Evolutionary conservation across 129 eudicot species (phyloP).

Genomic region (Lonicera japonica): DNA sequence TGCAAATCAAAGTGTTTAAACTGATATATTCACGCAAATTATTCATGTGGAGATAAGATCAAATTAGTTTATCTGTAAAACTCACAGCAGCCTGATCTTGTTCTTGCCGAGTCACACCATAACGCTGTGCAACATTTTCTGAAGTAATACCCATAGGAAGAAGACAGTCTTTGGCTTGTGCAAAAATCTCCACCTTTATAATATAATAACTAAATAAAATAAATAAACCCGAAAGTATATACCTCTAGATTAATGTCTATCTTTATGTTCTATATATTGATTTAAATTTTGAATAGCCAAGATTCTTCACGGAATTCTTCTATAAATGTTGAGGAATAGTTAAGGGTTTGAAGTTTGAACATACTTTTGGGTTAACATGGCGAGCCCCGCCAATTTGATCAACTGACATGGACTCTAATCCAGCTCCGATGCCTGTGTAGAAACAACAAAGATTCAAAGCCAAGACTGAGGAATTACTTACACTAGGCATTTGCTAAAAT

Average conservation of each 20-base stretch:
- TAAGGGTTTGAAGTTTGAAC: constrained; percentile 1
- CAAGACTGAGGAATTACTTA: neutral
- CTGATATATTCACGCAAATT: neutral
- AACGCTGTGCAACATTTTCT: constrained; percentile 61
- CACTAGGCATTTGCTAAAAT: neutral
- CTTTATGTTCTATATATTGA: too few relatives aligned
- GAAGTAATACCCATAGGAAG: constrained; percentile 78
- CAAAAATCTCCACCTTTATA: constrained; percentile 43
- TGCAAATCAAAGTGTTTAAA: constrained; percentile 4
- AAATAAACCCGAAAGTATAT: too few relatives aligned
- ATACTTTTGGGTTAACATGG: constrained; percentile 44
- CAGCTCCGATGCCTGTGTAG: constrained; percentile 55
- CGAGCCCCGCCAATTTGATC: constrained; percentile 29
- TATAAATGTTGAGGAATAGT: neutral
- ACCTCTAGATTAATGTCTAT: too few relatives aligned
- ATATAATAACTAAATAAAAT: neutral
- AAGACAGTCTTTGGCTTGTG: constrained; percentile 67
- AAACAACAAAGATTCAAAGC: constrained; percentile 3
- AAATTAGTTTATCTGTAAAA: constrained; percentile 4
- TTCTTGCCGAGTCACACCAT: constrained; percentile 61
- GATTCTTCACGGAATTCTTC: too few relatives aligned
- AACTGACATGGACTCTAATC: constrained; percentile 54
- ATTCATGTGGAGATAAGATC: neutral
- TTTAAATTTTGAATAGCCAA: too few relatives aligned
- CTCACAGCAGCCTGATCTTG: constrained; percentile 70